These are phyloP conservation scores for Xerocomus brunneocitrinus DNA, from an alignment of 768 basidiomycete genomes.

Conservation along the genomic window DNA sequence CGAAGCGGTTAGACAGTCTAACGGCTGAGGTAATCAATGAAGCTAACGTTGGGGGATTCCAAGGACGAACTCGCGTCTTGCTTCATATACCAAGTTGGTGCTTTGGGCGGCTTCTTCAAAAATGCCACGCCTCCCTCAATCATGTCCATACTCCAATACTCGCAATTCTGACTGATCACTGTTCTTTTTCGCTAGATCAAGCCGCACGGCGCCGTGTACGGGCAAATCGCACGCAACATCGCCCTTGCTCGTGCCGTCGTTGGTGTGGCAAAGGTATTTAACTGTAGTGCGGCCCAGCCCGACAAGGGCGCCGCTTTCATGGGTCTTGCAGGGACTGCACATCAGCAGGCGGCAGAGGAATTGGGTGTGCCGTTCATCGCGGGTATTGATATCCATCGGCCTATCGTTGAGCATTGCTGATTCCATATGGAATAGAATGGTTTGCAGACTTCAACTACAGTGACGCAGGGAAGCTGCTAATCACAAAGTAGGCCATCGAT, in stretches of 20 bases:
- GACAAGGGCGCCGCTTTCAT: constrained; percentile 45
- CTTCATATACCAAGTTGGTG: constrained; percentile 52
- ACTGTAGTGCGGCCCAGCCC: constrained; percentile 12
- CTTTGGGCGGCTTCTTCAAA: constrained; percentile 53
- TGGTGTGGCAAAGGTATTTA: constrained; percentile 49
- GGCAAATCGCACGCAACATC: constrained; percentile 52
- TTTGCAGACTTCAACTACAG: constrained; percentile 64
- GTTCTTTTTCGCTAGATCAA: constrained; percentile 40
- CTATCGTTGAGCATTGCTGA: background rate
- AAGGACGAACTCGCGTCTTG: constrained; percentile 48
- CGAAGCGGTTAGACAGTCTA: constrained; percentile 40
- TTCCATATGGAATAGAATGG: constrained; percentile 35
- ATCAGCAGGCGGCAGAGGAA: constrained; percentile 53
- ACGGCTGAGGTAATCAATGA: background rate
- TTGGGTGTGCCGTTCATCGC: constrained; percentile 58
- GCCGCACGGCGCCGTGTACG: constrained; percentile 60
- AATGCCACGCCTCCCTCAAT: constrained; percentile 45
- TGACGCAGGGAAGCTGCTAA: constrained; percentile 51
- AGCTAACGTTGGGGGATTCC: background rate
- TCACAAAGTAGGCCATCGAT: constrained; percentile 40
- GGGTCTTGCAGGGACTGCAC: constrained; percentile 60
- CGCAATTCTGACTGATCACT: background rate
- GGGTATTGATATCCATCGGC: constrained; percentile 30
- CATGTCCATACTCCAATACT: constrained; percentile 39
- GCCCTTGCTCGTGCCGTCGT: constrained; percentile 53